A percentile compares a stretch with the other conserved stretches of the same genome.
phyloP scores from a whole-genome alignment of 129 eudicot species.

The Flaveria brownii region DNA sequence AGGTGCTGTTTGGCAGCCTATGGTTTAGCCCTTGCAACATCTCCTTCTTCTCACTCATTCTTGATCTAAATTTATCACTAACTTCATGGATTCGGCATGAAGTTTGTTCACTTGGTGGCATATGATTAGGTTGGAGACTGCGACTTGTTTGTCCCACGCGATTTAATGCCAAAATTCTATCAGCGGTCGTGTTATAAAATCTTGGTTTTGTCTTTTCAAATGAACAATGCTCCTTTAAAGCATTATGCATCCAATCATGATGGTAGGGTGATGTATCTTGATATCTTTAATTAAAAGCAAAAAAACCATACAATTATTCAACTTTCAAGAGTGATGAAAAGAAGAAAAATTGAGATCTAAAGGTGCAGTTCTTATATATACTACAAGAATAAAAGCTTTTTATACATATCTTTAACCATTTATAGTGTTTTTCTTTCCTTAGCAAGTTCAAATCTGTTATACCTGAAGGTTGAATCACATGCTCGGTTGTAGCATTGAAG shows the following conservation, averaged over 20 bases:
- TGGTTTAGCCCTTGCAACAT: conserved; percentile 29
- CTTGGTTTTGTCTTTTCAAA: conserved; percentile 43
- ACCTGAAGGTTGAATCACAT: conserved; percentile 46
- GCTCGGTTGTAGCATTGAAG: conserved; percentile 66
- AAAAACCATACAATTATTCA: neutral
- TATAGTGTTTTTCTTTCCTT: neutral
- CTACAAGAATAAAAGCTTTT: neutral
- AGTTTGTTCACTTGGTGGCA: conserved; percentile 34
- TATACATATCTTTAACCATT: neutral
- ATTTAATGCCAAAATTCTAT: conserved; percentile 46
- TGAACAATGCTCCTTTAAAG: conserved; percentile 31
- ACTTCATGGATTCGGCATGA: conserved; percentile 22
- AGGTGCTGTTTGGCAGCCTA: conserved; percentile 30
- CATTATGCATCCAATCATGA: conserved; percentile 46
- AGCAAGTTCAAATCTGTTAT: conserved; percentile 15
- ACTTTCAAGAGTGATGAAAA: neutral
- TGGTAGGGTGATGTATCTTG: conserved; percentile 44
- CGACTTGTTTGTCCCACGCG: conserved; percentile 30
- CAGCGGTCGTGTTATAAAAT: conserved; percentile 41
- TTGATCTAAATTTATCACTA: conserved; percentile 26
- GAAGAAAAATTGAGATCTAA: conserved; percentile 22
- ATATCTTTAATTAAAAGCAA: conserved; percentile 33
- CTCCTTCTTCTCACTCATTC: conserved; percentile 35
- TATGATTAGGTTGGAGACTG: conserved; percentile 23
- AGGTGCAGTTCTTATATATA: conserved; percentile 7